Base-by-base conservation (phyloP, 2,329 filamentous ascomycete genomes). In the Alternaria sp. region DNA sequence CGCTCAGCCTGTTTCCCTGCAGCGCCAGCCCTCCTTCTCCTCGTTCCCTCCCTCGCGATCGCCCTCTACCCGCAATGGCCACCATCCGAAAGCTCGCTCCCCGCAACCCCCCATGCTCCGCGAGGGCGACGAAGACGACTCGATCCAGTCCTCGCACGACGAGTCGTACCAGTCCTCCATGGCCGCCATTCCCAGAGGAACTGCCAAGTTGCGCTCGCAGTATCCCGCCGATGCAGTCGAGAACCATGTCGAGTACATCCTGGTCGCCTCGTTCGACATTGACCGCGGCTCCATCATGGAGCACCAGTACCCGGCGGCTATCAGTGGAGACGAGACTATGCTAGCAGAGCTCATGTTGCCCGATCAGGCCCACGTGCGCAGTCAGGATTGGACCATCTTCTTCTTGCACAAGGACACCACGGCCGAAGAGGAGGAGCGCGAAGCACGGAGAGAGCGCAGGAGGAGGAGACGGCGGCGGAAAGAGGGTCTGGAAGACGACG, bases 301-400 rank as follows among this genome's bases (percentile, higher is more conserved):
- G 78, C 94, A 99, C 78, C 96, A 99, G 78, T 99, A 95, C 77
- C 96, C 96, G 0, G 90, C 93, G 45, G 90, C 95, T 54, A 98
- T 99, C 66, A 97, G 93, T 54, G 95, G 96, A 30, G 95, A 99
- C 78, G 96, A 99, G 83, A 91, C 97, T 75, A 98, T 98, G 94
- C 83, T 99, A 76, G 96, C 96, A 7, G 96, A 99, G 83, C 88
- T 99, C 75, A 99, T 99, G 96, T 84, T 99, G 78, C 96, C 96
- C 0, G 96, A 99, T 80, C 95, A 98, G 81, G 93, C 95, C 21
- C 96, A 99, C 81, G 89, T 96, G 65, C 89, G 96, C 43, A 95
- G 92, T 75, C 94, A 98, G 81, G 96, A 99, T 79, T 99, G 96
- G 96, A 99, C 96, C 45, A 97, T 98, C 59, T 99, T 99, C 83